Conservation (phyloP, 2,329 filamentous ascomycete genomes). For the Fusarium robinianum region DNA sequence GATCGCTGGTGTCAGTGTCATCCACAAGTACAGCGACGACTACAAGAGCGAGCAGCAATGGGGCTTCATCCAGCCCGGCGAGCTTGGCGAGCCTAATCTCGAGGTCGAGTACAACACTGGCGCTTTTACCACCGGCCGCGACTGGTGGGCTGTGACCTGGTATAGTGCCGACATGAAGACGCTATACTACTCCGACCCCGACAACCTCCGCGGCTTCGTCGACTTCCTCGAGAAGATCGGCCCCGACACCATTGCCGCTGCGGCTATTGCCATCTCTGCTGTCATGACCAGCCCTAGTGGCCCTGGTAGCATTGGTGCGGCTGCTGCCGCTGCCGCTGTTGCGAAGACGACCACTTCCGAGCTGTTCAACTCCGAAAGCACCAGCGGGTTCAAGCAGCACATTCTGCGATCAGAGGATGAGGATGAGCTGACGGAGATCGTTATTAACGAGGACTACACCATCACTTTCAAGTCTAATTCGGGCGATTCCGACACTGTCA, state of each 20-base stretch:
- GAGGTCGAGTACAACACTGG: constrained; percentile 25
- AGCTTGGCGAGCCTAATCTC: constrained; percentile 1
- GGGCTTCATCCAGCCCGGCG: constrained; percentile 8
- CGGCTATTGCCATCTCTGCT: background rate
- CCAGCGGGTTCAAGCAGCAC: constrained; percentile 21
- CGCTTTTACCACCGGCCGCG: constrained; percentile 19
- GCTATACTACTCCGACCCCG: constrained; percentile 16
- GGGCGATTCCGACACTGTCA: constrained; percentile 17
- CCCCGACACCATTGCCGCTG: background rate
- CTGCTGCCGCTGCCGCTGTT: background rate
- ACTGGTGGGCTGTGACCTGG: constrained; percentile 24
- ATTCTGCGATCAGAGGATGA: constrained; percentile 18
- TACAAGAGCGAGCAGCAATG: constrained; percentile 16
- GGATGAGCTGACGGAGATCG: constrained; percentile 14
- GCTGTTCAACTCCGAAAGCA: constrained; percentile 12
- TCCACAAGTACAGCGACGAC: constrained; percentile 27
- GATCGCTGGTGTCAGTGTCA: constrained; percentile 10
- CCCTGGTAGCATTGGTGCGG: background rate
- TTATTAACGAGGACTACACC: constrained; percentile 14
- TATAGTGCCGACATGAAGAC: constrained; percentile 16
- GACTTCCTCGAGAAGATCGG: constrained; percentile 3
- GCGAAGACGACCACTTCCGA: background rate
- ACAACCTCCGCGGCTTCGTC: constrained; percentile 13
- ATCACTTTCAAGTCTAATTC: constrained; percentile 23
- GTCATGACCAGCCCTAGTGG: background rate